phyloP scores from a whole-genome alignment of 1,139 yeast species.

The Kodamaea derodonti region DNA sequence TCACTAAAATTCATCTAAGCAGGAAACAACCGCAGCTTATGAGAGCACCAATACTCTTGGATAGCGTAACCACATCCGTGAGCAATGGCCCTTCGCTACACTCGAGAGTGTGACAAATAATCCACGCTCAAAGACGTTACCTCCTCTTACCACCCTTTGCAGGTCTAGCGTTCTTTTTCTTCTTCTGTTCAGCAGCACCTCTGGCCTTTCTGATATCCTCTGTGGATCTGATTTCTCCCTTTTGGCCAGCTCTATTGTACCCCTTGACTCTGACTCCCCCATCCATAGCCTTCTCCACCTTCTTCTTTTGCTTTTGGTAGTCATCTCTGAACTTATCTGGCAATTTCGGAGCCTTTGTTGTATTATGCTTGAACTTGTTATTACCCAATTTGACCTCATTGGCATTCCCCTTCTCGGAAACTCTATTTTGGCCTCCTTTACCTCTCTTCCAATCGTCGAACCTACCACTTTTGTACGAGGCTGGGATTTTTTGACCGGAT shows the following conservation, averaged over 20 bases:
- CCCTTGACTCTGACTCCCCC: constrained; percentile 77
- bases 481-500: constrained; percentile 90
- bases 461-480: constrained; percentile 85
- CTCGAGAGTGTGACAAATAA: too few species aligned
- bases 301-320: constrained; percentile 76
- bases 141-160: constrained; percentile 21
- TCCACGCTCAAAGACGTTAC: too few species aligned
- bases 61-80: too few species aligned
- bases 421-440: constrained; percentile 24
- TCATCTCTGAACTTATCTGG: constrained; percentile 92
- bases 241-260: constrained; percentile 45
- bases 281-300: constrained; percentile 76
- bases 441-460: constrained; percentile 82
- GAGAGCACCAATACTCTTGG: too few species aligned
- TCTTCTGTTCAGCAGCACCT: constrained; percentile 62
- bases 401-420: constrained; percentile 39
- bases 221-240: constrained; percentile 61
- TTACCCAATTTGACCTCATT: constrained; percentile 21
- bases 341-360: constrained; percentile 73
- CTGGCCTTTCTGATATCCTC: constrained; percentile 81
- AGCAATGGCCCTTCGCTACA: too few species aligned
- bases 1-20: too few species aligned
- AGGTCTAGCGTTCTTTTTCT: constrained; percentile 87
- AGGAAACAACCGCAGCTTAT: too few species aligned
- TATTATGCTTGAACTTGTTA: constrained; percentile 69